These are phyloP conservation scores for Bryum argenteum DNA, from an alignment of 225 moss, liverwort and hornwort genomes.

Conservation along the genomic window DNA sequence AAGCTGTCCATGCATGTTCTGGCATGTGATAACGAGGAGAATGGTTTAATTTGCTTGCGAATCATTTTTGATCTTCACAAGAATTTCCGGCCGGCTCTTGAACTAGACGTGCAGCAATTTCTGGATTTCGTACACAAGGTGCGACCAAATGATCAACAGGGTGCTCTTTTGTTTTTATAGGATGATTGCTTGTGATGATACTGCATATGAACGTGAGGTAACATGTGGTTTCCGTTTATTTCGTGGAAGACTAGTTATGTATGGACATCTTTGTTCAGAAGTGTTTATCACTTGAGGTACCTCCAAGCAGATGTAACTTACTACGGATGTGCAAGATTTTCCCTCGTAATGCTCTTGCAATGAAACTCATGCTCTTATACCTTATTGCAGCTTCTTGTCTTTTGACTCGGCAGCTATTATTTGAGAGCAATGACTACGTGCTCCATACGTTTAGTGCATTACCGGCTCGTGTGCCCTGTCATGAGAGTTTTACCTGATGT, in stretches of 20 bases:
- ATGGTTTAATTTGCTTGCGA: constrained; percentile 95
- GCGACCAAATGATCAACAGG: constrained; percentile 15
- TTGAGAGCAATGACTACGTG: not conserved
- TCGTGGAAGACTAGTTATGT: constrained; percentile 15
- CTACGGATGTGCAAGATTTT: constrained; percentile 1
- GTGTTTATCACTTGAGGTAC: constrained; percentile 2
- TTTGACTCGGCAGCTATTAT: not conserved
- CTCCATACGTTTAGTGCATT: not conserved
- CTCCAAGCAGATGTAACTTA: not conserved
- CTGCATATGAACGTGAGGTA: not conserved
- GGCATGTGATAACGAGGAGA: constrained; percentile 95
- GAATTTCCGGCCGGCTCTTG: constrained; percentile 95
- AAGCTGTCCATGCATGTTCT: constrained; percentile 99
- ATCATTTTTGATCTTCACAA: constrained; percentile 99
- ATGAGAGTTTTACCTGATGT: not conserved
- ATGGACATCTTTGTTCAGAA: not conserved
- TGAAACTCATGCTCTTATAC: not conserved
- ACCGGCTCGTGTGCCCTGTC: not conserved
- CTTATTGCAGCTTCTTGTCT: constrained; percentile 20
- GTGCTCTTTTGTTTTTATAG: not conserved
- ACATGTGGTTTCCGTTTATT: not conserved
- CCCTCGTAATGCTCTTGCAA: not conserved
- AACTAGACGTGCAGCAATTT: constrained; percentile 98
- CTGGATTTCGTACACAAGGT: constrained; percentile 98
- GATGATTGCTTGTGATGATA: constrained; percentile 7